phyloP scores from a whole-genome alignment of 2,329 filamentous ascomycete genomes.

The Dothistroma pini region DNA sequence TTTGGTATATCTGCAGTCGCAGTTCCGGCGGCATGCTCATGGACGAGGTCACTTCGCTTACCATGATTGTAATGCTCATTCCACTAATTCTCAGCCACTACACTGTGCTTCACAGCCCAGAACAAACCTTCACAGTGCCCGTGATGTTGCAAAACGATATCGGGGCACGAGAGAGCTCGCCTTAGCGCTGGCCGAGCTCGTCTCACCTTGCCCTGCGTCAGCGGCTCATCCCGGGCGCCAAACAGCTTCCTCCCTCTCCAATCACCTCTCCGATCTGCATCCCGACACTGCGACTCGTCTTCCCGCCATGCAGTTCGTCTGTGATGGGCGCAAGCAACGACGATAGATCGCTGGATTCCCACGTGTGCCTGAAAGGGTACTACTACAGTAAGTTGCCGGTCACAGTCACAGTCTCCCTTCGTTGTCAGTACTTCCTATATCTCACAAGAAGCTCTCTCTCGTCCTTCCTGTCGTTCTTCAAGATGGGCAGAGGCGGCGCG shows the following conservation, averaged over 20 bases:
- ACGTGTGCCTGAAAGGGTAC: slow-evolving; percentile 16
- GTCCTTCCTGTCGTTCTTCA: not conserved
- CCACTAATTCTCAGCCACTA: not conserved
- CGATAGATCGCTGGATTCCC: slow-evolving; percentile 16
- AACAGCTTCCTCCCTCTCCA: slow-evolving; percentile 4
- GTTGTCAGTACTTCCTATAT: not conserved
- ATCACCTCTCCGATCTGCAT: slow-evolving; percentile 9
- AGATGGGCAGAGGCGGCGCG: slow-evolving; percentile 26
- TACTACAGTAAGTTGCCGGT: slow-evolving; percentile 19
- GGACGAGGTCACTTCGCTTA: not conserved
- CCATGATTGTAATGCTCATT: not conserved
- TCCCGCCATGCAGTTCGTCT: slow-evolving; percentile 13
- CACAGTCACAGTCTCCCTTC: slow-evolving; percentile 4
- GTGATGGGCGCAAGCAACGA: slow-evolving; percentile 11
- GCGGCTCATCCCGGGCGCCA: not conserved
- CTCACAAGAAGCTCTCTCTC: not conserved
- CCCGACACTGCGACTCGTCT: slow-evolving; percentile 7
- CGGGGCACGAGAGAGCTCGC: not conserved
- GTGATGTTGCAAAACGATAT: not conserved
- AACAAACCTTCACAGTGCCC: not conserved
- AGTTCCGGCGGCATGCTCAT: not conserved
- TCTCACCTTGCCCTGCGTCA: not conserved
- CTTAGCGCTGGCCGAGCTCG: not conserved
- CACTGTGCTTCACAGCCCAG: not conserved
- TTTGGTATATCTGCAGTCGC: not conserved